A percentile compares a stretch with the other conserved stretches of the same genome.
These are phyloP conservation scores for Neurospora cerealis DNA, from an alignment of 495 filamentous ascomycete genomes.

Conservation along the genomic window DNA sequence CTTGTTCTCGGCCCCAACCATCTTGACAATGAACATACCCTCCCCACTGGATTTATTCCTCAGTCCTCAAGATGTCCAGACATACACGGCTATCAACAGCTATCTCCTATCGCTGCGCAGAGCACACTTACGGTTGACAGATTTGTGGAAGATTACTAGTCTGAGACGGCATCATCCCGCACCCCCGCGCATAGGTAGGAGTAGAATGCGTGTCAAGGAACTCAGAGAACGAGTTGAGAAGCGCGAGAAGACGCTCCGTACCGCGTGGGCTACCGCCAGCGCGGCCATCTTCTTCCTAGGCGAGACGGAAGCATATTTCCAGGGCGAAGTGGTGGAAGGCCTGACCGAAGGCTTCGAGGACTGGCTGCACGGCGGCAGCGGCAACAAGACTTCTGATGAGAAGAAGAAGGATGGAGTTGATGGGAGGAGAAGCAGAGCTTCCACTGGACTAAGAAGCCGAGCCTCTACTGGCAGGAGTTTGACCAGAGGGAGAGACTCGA, in stretches of 20 bases:
- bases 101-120: conserved; percentile 79
- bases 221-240: conserved; percentile 49
- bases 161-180: conserved; percentile 67
- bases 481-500: neutral
- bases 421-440: neutral
- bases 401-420: neutral
- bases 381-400: conserved; percentile 11
- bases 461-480: conserved; percentile 1
- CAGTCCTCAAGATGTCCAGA: conserved; percentile 57
- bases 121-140: conserved; percentile 68
- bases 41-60: conserved; percentile 86
- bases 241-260: conserved; percentile 56
- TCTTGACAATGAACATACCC: conserved; percentile 59
- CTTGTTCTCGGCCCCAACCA: conserved; percentile 66
- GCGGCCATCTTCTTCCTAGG: conserved; percentile 80
- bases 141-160: conserved; percentile 73
- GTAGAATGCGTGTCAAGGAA: conserved; percentile 32
- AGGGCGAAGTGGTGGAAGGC: conserved; percentile 75
- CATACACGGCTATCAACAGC: conserved; percentile 73
- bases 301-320: conserved; percentile 76
- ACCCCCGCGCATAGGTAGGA: conserved; percentile 48
- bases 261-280: conserved; percentile 76
- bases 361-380: conserved; percentile 32
- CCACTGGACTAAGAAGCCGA: conserved; percentile 5
- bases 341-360: conserved; percentile 59